Evolutionary conservation across 2,329 filamentous ascomycete genomes (phyloP), one percentile per base, ranked within the genome.

Genomic region (Parastagonospora avenae): DNA sequence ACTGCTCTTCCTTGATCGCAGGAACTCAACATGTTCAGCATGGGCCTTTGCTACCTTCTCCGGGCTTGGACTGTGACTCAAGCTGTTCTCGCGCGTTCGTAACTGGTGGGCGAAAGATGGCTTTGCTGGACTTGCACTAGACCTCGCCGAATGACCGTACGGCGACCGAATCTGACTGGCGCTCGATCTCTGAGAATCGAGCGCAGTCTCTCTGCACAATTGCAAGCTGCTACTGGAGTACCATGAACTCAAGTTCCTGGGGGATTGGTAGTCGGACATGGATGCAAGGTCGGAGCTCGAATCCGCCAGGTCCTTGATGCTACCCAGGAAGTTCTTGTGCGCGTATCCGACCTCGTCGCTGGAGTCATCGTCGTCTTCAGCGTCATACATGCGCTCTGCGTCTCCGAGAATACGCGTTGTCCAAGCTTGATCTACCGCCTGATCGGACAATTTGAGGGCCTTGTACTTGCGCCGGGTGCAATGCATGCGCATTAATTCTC

Each of bases 271-370:
- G 8, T 32, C 27, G 11, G 10, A 16, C 7, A 36, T 27, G 6
- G 41, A 42, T 8, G 11, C 27, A 8, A 45, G 27, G 16, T 52
- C 50, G 12, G 46, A 47, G 9, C 33, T 44, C n/a, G 42, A 46
- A 8, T 48, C 46, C 1, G 7, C 31, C 6, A 56, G 48, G 8
- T 43, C 37, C 44, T 48, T 57, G 29, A 59, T 59, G 27, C 48
- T 60, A 4, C 54, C 47, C 29, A 60, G 14, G 36, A 62, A 57
- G 39, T 62, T 60, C 14, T 44, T 36, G 30, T 62, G 60, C 19
- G 39, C 41, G 24, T 59, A 62, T 6, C 56, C 59, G 32, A 16
- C 31, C 8, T 57, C 51, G 10, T 42, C 52, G 2, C 37, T 45
- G 5, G 39, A 46, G 4, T n/a, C 30, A 3, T 53, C 30, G 4